Base-by-base conservation (phyloP, 805 yeast genomes). In the Candida silvicultrix region DNA sequence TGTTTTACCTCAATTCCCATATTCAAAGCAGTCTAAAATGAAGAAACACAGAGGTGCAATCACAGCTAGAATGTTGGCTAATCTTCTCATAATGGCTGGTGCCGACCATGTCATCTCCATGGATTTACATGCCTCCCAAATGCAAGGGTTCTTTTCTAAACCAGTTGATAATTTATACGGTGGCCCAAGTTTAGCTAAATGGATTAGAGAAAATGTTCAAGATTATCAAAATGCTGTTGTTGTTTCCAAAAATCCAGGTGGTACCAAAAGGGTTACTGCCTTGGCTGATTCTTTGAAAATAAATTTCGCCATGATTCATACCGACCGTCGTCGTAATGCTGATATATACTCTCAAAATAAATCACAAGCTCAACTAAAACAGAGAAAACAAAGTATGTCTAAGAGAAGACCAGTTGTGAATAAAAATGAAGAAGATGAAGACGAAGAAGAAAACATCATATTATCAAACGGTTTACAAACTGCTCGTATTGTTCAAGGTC, bases 231-330 rank as follows among this genome's bases (percentile, higher is more conserved):
- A 83, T 49, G 92, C 96, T 2, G 99, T 95, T 22, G 95, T 94
- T 45, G 99, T 94, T 12, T 89, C 97, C n/a, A 94, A 94, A 65
- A 94, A 94, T 68, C 98, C 99, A 19, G 99, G 99, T 52, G 99
- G 99, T 46, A 90, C 99, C 19, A 94, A 94, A 65, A 79, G 99
- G 55, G 99, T 94, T 45, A 94, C 99, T 18, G 90, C 97, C 1
- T 74, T 94, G 57, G 99, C 99, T n/a, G 99, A 95, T 69, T 81
- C 95, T 35, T 75, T 94, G 57, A 92, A 92, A 68, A 87, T 94
- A 55, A 89, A 94, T 66, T 94, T 94, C 63, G 99, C 99, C 49
- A 92, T 94, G 98, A 92, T 95, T 55, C 98, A 94, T 64, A 94
- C 99, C 19, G 99, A 94, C 69, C 81, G 98, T 62, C 83, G 97